Evolutionary conservation across 2,329 filamentous ascomycete species (phyloP), one percentile per base, ranked within the genome.

Genomic region (Botryotinia globosa): DNA sequence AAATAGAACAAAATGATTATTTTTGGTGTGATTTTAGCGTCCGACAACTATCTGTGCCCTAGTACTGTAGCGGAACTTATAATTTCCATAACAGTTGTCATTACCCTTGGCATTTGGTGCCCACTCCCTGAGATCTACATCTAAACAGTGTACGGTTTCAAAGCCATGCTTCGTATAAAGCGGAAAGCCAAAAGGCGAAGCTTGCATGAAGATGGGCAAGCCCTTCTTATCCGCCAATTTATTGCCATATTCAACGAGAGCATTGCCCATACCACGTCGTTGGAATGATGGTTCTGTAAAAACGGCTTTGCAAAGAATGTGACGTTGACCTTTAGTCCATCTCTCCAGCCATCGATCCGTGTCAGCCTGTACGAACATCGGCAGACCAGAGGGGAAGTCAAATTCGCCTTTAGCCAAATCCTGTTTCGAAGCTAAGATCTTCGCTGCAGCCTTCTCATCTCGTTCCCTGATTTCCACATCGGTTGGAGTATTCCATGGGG

Each of bases 81-180:
- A 59, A 25, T 72, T 72, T n/a, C 48, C 69, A 58, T 65, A 66
- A 16, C 69, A 48, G 29, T 25, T 66, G 54, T 73, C 59, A 70
- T 65, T 64, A 5, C 48, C 58, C 56, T 63, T 44, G 32, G 64
- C 71, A 32, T 54, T 54, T 25, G 42, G 25, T 48, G 66, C 66
- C 66, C 66, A 73, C 2, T 70, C 59, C 29, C 66, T 73, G 45
- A 73, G 59, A 64, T 70, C 59, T n/a, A 73, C 39, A 66, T 71
- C 59, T 10, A 71, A 37, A 34, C n/a, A 45, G 37, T 73, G 66
- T 18, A 66, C 66, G 22, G 59, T 71, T 39, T 73, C 66, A 42
- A 66, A 71, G 5, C 72, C 59, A 58, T 64, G 56, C 66, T 71
- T 73, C 9, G 18, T 29, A 37, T 73, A 61, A 65, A 73, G 18